Evolutionary conservation across 352 stramenopile genomes (phyloP).

Genomic region (Phytophthora boehmeriae): DNA sequence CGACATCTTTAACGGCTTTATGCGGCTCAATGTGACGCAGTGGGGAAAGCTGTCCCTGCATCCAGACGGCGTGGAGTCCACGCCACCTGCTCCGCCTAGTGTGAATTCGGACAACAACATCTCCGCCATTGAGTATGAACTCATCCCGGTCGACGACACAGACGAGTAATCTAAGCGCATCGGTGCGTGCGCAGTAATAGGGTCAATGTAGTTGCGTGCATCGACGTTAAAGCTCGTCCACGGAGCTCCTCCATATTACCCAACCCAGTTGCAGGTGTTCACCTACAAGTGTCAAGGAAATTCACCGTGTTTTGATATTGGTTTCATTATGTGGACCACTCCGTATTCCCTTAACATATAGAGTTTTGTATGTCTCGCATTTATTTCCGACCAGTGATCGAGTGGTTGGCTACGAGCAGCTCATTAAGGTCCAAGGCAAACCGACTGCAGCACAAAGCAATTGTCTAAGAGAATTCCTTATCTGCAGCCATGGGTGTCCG

Average conservation of each 20-base stretch:
- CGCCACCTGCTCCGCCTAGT: slow-evolving; percentile 50
- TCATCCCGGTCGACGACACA: slow-evolving; percentile 74
- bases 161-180: slow-evolving; percentile 40
- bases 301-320: slow-evolving; percentile 18
- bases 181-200: slow-evolving; percentile 18
- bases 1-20: slow-evolving; percentile 87
- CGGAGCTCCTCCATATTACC: slow-evolving; percentile 18
- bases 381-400: not conserved
- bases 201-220: slow-evolving; percentile 35
- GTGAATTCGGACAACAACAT: slow-evolving; percentile 76
- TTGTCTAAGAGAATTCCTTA: slow-evolving; percentile 39
- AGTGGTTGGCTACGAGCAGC: slow-evolving; percentile 18
- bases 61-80: slow-evolving; percentile 79
- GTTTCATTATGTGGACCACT: slow-evolving; percentile 16
- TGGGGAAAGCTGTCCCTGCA: slow-evolving; percentile 82
- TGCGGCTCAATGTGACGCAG: slow-evolving; percentile 85
- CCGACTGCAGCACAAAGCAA: slow-evolving; percentile 49
- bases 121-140: slow-evolving; percentile 84
- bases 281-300: slow-evolving; percentile 3
- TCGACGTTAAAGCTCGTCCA: slow-evolving; percentile 26
- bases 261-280: slow-evolving; percentile 8
- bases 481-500: slow-evolving; percentile 95
- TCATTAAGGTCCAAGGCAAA: too few relatives aligned
- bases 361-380: slow-evolving; percentile 7
- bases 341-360: slow-evolving; percentile 25